A percentile compares a stretch with the other conserved stretches of the same genome.
phyloP scores from a whole-genome alignment of 2,329 filamentous ascomycete genomes.

The Aaosphaeria pasadenensis region DNA sequence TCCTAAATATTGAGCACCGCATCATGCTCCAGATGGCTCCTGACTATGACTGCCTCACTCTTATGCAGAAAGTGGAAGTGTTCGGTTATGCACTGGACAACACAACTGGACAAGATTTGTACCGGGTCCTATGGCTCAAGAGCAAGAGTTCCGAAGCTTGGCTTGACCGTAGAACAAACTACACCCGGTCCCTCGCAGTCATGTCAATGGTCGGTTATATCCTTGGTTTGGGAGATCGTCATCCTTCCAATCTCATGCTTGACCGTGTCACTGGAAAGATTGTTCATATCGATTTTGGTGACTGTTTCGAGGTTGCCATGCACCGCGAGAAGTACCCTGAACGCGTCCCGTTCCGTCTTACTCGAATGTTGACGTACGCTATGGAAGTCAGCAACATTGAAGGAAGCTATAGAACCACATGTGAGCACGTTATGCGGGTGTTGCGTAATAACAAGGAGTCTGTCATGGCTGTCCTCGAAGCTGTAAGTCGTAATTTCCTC shows the following conservation, averaged over 20 bases:
- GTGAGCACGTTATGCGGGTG: conserved; percentile 97
- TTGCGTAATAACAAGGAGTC: conserved; percentile 96
- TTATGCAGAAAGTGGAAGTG: conserved; percentile 99
- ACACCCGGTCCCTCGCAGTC: conserved; percentile 92
- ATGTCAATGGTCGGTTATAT: conserved; percentile 99
- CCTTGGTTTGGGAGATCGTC: conserved; percentile 89
- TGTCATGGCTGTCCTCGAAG: conserved; percentile 96
- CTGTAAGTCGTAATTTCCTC: conserved; percentile 59
- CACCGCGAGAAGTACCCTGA: conserved; percentile 99
- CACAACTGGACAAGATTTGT: conserved; percentile 96
- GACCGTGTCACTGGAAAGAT: conserved; percentile 95
- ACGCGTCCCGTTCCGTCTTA: conserved; percentile 94
- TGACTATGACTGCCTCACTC: conserved; percentile 95
- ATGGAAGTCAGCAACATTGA: conserved; percentile 99
- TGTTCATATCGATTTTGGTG: conserved; percentile 97
- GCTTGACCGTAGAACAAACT: conserved; percentile 97
- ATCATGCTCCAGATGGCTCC: conserved; percentile 99
- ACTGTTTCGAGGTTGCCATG: conserved; percentile 99
- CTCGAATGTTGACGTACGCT: conserved; percentile 97
- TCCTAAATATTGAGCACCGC: conserved; percentile 97
- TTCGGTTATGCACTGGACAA: conserved; percentile 99
- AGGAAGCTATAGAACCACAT: conserved; percentile 96
- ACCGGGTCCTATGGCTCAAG: conserved; percentile 97
- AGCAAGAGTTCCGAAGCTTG: conserved; percentile 97
- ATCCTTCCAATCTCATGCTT: conserved; percentile 97